These are phyloP conservation scores for Talaromyces sp. DNA, from an alignment of 2,329 filamentous ascomycete species.

Conservation along the genomic window DNA sequence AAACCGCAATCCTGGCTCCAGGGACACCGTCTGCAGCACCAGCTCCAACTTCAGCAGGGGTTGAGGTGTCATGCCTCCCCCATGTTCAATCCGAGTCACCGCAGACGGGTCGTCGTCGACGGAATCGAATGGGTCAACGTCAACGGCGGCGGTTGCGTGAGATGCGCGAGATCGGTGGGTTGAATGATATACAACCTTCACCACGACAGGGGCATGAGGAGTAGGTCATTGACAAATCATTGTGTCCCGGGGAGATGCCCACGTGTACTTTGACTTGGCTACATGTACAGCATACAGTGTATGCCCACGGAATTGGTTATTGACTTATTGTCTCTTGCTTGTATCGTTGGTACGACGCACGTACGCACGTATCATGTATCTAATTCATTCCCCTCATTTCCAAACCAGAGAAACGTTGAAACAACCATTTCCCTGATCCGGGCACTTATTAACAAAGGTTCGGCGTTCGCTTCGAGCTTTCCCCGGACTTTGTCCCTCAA, in stretches of 20 bases:
- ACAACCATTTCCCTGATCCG: neutral
- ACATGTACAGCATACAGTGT: neutral
- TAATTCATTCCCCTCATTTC: neutral
- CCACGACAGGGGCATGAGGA: neutral
- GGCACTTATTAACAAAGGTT: neutral
- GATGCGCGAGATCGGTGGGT: neutral
- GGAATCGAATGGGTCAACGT: slow-evolving; percentile 1
- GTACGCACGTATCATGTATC: neutral
- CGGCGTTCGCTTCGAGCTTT: neutral
- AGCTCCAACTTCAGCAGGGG: neutral
- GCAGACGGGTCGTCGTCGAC: neutral
- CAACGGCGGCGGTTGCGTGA: neutral
- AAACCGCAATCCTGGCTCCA: neutral
- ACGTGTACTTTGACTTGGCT: neutral
- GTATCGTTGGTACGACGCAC: neutral
- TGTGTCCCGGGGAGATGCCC: neutral
- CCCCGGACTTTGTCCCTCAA: neutral
- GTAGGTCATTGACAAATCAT: neutral
- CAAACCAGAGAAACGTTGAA: neutral
- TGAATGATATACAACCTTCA: neutral
- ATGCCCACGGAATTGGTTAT: neutral
- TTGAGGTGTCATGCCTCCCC: too few species aligned
- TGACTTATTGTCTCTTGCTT: too few species aligned
- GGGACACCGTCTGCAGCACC: neutral
- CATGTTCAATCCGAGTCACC: neutral